phyloP scores from a whole-genome alignment of 371 early-diverging fungal genomes.

The Dichotomocladium elegans region DNA sequence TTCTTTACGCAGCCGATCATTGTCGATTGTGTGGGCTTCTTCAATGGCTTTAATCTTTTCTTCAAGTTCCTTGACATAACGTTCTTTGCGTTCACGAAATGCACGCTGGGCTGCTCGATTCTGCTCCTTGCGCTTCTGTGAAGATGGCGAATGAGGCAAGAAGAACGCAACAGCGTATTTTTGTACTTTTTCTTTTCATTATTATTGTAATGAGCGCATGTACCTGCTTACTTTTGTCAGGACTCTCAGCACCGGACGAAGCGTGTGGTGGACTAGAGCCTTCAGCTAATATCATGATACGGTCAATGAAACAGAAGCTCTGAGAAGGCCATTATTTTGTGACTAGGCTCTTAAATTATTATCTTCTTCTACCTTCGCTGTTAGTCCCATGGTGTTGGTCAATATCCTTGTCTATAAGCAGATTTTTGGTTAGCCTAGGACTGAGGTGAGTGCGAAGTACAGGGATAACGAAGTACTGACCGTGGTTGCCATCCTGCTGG shows the following conservation, averaged over 20 bases:
- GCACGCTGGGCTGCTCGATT: slow-evolving; percentile 69
- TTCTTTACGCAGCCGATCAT: slow-evolving; percentile 11
- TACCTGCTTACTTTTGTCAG: neutral
- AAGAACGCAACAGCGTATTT: neutral
- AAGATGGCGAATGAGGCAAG: neutral
- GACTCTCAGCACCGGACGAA: neutral
- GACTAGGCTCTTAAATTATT: too few species aligned
- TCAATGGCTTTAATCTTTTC: slow-evolving; percentile 52
- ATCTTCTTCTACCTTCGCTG: slow-evolving; percentile 2
- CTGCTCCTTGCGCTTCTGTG: slow-evolving; percentile 33
- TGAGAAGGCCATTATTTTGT: neutral
- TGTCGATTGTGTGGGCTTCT: slow-evolving; percentile 17
- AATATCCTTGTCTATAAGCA: slow-evolving; percentile 5
- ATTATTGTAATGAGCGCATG: neutral
- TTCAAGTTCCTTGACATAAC: slow-evolving; percentile 60
- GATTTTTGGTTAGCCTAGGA: neutral
- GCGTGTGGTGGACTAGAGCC: neutral
- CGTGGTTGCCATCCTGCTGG: neutral
- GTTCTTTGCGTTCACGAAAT: slow-evolving; percentile 64
- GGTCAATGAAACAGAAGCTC: neutral
- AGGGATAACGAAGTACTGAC: neutral
- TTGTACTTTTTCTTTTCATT: neutral
- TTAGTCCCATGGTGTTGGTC: slow-evolving; percentile 5
- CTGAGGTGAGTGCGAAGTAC: neutral
- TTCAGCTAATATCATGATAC: neutral